Evolutionary conservation across 352 stramenopile species (phyloP).

Genomic region (Globisporangium nodosum): DNA sequence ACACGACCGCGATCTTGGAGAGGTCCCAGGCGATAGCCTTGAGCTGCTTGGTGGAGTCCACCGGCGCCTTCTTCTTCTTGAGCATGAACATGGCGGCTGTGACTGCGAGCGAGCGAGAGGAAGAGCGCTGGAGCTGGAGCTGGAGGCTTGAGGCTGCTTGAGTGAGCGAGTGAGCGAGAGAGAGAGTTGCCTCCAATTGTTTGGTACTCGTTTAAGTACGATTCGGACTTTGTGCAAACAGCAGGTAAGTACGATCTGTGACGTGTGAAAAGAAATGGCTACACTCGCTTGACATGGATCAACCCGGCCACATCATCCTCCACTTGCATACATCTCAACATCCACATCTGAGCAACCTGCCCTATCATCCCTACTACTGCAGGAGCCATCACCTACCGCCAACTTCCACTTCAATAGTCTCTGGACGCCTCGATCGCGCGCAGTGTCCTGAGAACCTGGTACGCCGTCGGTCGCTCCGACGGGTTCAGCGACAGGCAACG

Average conservation of each 20-base stretch:
- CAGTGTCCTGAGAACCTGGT: slow-evolving; percentile 27
- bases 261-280: slow-evolving; percentile 7
- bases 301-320: not conserved
- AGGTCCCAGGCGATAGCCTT: slow-evolving; percentile 72
- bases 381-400: too few species aligned
- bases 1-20: slow-evolving; percentile 68
- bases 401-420: slow-evolving; percentile 10
- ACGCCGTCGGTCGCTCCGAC: slow-evolving; percentile 23
- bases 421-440: slow-evolving; percentile 22
- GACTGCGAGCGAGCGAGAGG: not conserved
- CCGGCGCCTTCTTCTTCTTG: slow-evolving; percentile 86
- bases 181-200: slow-evolving; percentile 5
- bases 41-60: slow-evolving; percentile 71
- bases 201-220: slow-evolving; percentile 7
- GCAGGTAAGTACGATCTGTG: not conserved
- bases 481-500: slow-evolving; percentile 26
- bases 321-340: not conserved
- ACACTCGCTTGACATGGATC: not conserved
- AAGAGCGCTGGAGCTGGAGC: not conserved
- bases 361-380: too few species aligned
- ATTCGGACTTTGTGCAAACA: not conserved
- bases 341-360: too few species aligned
- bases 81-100: slow-evolving; percentile 69
- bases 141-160: not conserved
- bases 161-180: not conserved